Conservation (phyloP, 805 yeast species). For the Barnettozyma californica region DNA sequence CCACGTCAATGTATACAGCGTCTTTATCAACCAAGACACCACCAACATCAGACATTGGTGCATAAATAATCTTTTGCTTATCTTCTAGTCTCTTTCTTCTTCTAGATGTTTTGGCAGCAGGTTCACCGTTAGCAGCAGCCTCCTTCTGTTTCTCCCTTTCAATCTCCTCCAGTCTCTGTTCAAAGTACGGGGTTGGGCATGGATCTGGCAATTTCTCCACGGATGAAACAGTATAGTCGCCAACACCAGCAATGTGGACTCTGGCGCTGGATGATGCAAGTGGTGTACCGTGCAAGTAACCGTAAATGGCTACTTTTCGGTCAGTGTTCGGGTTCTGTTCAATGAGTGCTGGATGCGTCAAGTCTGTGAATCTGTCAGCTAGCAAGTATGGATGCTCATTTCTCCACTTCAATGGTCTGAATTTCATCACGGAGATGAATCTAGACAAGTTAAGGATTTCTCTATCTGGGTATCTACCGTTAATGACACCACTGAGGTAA, state of each 20-base stretch:
- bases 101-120: slow-evolving; percentile 56
- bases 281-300: slow-evolving; percentile 93
- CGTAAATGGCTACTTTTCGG: slow-evolving; percentile 86
- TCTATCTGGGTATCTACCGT: slow-evolving; percentile 96
- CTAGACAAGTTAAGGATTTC: slow-evolving; percentile 89
- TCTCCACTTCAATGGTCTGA: slow-evolving; percentile 98
- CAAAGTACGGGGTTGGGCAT: slow-evolving; percentile 94
- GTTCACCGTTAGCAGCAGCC: slow-evolving; percentile 57
- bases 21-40: slow-evolving; percentile 96
- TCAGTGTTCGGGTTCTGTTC: slow-evolving; percentile 79
- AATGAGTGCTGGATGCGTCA: slow-evolving; percentile 85
- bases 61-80: slow-evolving; percentile 88
- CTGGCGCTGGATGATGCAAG: slow-evolving; percentile 60
- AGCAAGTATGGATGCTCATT: slow-evolving; percentile 94
- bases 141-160: slow-evolving; percentile 69
- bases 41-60: slow-evolving; percentile 99
- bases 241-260: slow-evolving; percentile 93
- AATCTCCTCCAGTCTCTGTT: slow-evolving; percentile 75
- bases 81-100: slow-evolving; percentile 92
- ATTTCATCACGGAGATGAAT: slow-evolving; percentile 94
- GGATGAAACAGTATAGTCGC: slow-evolving; percentile 71
- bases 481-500: slow-evolving; percentile 89
- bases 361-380: slow-evolving; percentile 87
- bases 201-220: slow-evolving; percentile 96
- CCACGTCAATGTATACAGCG: slow-evolving; percentile 83